Base-by-base conservation (phyloP, 192 early-diverging fungal species). In the Glomus cerebriforme region DNA sequence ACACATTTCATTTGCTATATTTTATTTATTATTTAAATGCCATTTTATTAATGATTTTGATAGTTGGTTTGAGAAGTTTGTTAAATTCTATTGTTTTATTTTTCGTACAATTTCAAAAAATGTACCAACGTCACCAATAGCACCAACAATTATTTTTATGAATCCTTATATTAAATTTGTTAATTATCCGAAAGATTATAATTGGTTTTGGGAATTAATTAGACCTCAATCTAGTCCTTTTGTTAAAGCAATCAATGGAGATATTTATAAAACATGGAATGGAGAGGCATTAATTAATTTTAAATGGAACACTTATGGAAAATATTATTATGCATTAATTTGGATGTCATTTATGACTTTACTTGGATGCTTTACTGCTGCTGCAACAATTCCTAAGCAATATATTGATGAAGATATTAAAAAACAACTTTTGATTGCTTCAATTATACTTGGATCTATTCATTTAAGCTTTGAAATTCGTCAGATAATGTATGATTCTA, bases 191-290 rank as follows among this genome's bases (percentile, higher is more conserved):
- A 32, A 29, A 67, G 17, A 67, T 12, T 67, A 27, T 29, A 35
- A 31, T 31, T 27, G 15, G 4, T 67, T 67, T 22, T 3, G 1
- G 19, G 65, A 67, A 17, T 32, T 15, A 17, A 29, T 22, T 15
- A 35, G 1, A 12, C 65, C 65, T 67, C 5, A 37, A 31, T 9
- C 65, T 15, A 67, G 29, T 27, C 26, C 26, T 5, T 67, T 67
- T 67, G 29, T 29, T 27, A 37, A 67, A 17, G 7, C 31, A 12
- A 67, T 67, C 9, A 2, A 67, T 32, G 7, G 22, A 15, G 35
- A 67, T 27, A 29, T 67, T 27, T 67, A 67, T 0, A 37, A 67
- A 29, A 67, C 65, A 27, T 67, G 65, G 65, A 37, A 67, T 67
- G 65, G 29, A 2, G 65, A 67, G 29, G 65, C 19, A 19, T 17